phyloP scores from a whole-genome alignment of 225 moss, liverwort and hornwort species.

The Marchantia paleacea region DNA sequence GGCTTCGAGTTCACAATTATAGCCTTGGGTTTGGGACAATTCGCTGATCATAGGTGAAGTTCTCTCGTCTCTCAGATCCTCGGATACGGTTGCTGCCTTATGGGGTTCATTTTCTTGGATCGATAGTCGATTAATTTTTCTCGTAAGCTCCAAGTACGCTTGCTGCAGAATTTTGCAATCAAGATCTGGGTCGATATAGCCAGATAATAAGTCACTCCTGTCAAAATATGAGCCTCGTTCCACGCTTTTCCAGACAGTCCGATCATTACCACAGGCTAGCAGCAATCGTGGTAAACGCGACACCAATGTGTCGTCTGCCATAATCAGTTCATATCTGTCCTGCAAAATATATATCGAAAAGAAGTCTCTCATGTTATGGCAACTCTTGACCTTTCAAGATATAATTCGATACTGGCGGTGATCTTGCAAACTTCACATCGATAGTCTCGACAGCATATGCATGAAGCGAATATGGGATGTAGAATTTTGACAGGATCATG shows the following conservation, averaged over 20 bases:
- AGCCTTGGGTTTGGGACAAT: background rate
- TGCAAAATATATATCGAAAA: background rate
- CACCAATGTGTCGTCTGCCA: background rate
- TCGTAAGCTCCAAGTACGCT: background rate
- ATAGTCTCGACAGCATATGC: no score
- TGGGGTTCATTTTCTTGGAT: background rate
- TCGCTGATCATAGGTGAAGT: no score
- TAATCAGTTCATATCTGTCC: background rate
- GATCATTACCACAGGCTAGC: background rate
- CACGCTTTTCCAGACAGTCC: no score
- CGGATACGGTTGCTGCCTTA: background rate
- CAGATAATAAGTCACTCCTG: no score
- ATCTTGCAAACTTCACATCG: no score
- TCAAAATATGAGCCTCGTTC: background rate
- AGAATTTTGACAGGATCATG: no score
- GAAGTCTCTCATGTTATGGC: background rate
- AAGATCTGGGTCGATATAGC: background rate
- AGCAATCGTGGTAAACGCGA: background rate
- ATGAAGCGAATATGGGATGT: no score
- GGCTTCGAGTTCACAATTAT: background rate
- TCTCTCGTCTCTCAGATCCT: background rate
- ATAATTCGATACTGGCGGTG: background rate
- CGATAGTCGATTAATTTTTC: background rate
- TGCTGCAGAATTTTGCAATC: background rate
- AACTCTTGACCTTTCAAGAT: background rate